Conservation (phyloP, 768 basidiomycete genomes). For the Lactarius evosmus region DNA sequence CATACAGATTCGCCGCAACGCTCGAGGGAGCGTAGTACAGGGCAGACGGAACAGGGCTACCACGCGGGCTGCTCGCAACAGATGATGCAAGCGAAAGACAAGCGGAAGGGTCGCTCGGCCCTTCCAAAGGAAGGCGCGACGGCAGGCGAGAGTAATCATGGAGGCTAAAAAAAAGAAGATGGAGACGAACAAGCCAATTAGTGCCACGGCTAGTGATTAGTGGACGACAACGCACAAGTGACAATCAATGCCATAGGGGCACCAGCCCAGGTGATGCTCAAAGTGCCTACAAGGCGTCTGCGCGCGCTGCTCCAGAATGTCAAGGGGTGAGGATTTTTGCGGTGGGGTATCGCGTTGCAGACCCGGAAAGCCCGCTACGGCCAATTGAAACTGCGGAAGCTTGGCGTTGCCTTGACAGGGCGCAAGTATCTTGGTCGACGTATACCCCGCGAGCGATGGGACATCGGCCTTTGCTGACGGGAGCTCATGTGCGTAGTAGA, state of each 20-base stretch:
- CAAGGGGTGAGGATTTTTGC: not conserved
- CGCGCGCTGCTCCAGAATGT: conserved; percentile 14
- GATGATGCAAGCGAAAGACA: conserved; percentile 6
- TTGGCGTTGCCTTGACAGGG: not conserved
- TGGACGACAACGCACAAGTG: conserved; percentile 13
- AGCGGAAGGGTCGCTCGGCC: not conserved
- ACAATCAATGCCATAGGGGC: conserved; percentile 15
- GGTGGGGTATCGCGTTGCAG: not conserved
- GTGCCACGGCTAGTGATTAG: too few species aligned
- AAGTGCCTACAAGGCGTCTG: conserved; percentile 19
- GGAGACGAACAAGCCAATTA: not conserved
- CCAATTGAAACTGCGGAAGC: not conserved
- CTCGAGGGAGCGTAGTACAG: not conserved
- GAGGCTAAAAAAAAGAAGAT: not conserved
- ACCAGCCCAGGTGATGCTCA: conserved; percentile 17
- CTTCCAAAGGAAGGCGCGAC: not conserved
- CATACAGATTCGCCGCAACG: not conserved
- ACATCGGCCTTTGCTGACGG: not conserved
- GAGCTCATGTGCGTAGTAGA: not conserved
- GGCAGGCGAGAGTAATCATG: conserved; percentile 12
- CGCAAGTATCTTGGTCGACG: not conserved
- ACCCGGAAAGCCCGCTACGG: not conserved
- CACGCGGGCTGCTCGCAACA: conserved; percentile 13
- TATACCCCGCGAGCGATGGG: not conserved
- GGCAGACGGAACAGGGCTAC: conserved; percentile 5